Percentiles rank a stretch among this genome's conserved stretches.
phyloP scores from a whole-genome alignment of 768 basidiomycete genomes.

The Candolleomyces aberdarensis region DNA sequence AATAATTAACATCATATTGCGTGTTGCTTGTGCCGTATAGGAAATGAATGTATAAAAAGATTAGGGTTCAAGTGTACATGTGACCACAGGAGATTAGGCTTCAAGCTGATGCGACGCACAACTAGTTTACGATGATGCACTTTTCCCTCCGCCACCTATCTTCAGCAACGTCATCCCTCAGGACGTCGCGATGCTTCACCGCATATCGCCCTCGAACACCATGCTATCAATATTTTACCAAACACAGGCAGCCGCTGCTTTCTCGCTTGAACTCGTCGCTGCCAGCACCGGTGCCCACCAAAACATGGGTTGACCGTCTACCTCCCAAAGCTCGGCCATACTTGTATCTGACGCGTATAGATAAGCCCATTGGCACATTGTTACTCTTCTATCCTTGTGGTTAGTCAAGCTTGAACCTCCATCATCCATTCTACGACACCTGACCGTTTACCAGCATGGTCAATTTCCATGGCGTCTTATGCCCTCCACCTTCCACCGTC shows the following conservation, averaged over 20 bases:
- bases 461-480: conserved; percentile 95
- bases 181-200: not conserved
- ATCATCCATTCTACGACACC: not conserved
- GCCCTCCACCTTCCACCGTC: conserved; percentile 64
- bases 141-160: not conserved
- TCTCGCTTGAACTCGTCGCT: not conserved
- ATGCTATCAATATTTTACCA: not conserved
- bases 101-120: not conserved
- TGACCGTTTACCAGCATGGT: conserved; percentile 70
- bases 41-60: not conserved
- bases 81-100: not conserved
- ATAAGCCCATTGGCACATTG: conserved; percentile 95
- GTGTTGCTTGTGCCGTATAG: not conserved
- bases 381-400: conserved; percentile 93
- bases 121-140: not conserved
- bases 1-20: not conserved
- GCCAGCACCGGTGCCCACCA: conserved; percentile 7
- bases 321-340: conserved; percentile 70
- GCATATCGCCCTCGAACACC: too few relatives aligned
- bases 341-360: conserved; percentile 79
- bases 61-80: too few relatives aligned
- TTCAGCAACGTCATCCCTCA: not conserved
- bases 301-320: conserved; percentile 66
- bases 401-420: conserved; percentile 35
- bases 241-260: too few relatives aligned